Evolutionary conservation across 2,329 filamentous ascomycete genomes (phyloP).

Genomic region (Cladosporium oxysporum): DNA sequence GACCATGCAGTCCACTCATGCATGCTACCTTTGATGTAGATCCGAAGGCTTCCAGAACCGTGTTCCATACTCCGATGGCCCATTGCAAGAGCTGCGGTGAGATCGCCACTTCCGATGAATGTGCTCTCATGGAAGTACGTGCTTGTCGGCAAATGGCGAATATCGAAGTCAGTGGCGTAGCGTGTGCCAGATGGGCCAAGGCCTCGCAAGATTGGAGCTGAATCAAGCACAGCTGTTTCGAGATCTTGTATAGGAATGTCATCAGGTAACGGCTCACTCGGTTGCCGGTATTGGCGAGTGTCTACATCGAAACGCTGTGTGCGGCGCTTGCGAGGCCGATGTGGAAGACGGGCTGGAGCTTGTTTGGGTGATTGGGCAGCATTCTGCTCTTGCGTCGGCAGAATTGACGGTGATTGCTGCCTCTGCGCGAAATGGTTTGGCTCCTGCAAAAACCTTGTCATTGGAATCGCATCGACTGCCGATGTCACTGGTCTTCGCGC

Average conservation of each 20-base stretch:
- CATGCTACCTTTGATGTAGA: conserved; percentile 39
- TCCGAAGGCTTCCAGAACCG: conserved; percentile 40
- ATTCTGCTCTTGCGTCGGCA: neutral
- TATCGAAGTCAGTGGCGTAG: conserved; percentile 57
- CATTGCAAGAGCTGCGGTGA: conserved; percentile 49
- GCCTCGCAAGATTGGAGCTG: conserved; percentile 39
- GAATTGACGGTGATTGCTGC: neutral
- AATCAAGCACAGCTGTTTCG: neutral
- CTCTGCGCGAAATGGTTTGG: neutral
- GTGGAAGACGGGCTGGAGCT: conserved; percentile 22
- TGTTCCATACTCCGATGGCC: conserved; percentile 47
- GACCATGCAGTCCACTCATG: conserved; percentile 57
- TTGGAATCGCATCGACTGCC: conserved; percentile 32
- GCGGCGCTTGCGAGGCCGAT: conserved; percentile 34
- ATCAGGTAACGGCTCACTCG: conserved; percentile 38
- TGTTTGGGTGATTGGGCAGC: neutral
- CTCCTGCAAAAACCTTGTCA: conserved; percentile 30
- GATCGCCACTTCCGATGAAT: conserved; percentile 60
- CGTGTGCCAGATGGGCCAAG: conserved; percentile 51
- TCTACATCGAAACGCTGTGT: conserved; percentile 52
- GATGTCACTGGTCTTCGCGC: conserved; percentile 27
- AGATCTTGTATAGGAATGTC: conserved; percentile 11
- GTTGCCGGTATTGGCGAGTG: conserved; percentile 48
- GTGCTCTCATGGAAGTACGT: conserved; percentile 59
- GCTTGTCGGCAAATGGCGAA: conserved; percentile 50